Evolutionary conservation across 768 basidiomycete species (phyloP), one percentile per base, ranked within the genome.

Genomic region (Cystoderma amianthinum): DNA sequence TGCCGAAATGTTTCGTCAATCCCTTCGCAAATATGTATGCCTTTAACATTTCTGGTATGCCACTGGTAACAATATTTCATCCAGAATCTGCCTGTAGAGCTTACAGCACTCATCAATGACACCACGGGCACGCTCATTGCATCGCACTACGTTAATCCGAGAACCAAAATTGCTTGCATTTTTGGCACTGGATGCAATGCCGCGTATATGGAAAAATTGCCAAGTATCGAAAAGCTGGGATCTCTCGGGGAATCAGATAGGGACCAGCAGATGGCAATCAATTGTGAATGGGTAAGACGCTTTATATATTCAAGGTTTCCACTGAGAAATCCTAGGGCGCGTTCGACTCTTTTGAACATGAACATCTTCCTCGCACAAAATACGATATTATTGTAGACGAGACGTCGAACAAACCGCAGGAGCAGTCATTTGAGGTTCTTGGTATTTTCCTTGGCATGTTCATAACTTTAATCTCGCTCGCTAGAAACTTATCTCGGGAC

Each of bases 101-200:
- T 98, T 21, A 84, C 83, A 6, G 91, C 94, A 1, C 67, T 97
- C 18, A 96, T 97, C 62, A 97, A 97, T 58, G 96, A 99, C 63
- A 98, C 96, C 0, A 99, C 96, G 3, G 96, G 96, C 19, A 95
- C 95, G 2, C 77, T 99, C 19, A 93, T 99, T 52, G 96, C 96
- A 9, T 96, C 94, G 1, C 83, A 88, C 64, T 99, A 99, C 52
- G 93, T 97, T 48, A 89, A 89, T 57, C 85, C 91, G 0, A 68
- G 57, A 52, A 94, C 95, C 28, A 88, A 87, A 58, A 94, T 97
- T 52, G 96, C 91, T 1, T 85, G 87, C 55, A 98, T 99, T 54
- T 95, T 98, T 53, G 96, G 96, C 28, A 99, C 96, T 5, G 96
- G 96, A 0, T 97, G 94, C 59, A 98, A 98, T 58, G 95, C 95